Base-by-base conservation (phyloP, 768 basidiomycete genomes). In the Pleurotus platypus region DNA sequence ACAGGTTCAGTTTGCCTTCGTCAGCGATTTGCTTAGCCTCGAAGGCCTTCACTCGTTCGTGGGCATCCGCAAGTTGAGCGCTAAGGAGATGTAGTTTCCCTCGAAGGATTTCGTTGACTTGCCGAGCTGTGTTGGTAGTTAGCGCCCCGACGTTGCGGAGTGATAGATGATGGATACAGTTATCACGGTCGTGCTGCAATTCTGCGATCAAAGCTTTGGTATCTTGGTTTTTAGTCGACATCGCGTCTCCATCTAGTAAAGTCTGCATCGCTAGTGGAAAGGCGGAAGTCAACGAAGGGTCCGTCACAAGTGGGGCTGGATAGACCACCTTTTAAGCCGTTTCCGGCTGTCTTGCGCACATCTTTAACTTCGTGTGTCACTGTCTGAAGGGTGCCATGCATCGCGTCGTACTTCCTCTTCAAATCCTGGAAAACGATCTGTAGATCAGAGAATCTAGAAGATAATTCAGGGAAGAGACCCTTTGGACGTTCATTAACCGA, bases 21-120 rank as follows among this genome's bases (percentile, higher is more conserved):
- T 58, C 22, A 9, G 12, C 42, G 26, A 58, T 50, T 38, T 61
- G 57, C n/a, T 56, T 48, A n/a, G 57, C 30, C 26, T 61, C 60
- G 5, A 61, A 40, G 16, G 58, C 57, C 11, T 49, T 38, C 4
- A 61, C 54, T 20, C 60, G 57, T 15, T 50, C 53, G 12, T 56
- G 54, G 9, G 60, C 60, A 11, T 61, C 60, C 13, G 54, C 57
- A 6, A 61, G 60, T 24, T 61, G 57, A 6, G 50, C 45, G 26
- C 53, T 38, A 5, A 56, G 11, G 4, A 37, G 30, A 16, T 50
- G 57, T 8, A 61, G 49, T 37, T 61, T 61, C 3, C 55, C 53
- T 11, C 60, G 54, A 12, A 61, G 57, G 11, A 61, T 24, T 15
- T 48, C 54, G 30, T 56, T 56, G 5, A 61, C 60, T 56, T 61